Base-by-base conservation (phyloP, 225 moss, liverwort and hornwort genomes). In the Straminergon stramineum region DNA sequence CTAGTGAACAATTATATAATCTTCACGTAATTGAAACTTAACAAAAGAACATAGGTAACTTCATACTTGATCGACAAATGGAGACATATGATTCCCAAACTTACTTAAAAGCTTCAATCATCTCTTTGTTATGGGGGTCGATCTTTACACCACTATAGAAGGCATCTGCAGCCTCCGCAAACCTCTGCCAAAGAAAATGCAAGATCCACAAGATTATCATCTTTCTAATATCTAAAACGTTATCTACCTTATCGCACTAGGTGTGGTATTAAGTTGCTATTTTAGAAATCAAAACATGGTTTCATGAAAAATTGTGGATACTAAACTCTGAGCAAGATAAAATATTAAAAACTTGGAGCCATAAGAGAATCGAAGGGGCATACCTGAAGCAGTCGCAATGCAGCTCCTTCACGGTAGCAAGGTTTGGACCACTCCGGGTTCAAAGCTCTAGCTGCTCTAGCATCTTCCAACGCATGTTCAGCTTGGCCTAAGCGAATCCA, bases 401-500 rank as follows among this genome's bases (percentile, higher is more conserved):
- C 97, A 87, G 94, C 85, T 78, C 99, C 99, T 88, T 99, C 99
- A 65, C 99, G 97, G 65, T 97, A 99, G 91, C 95, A 97, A 87
- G 96, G 90, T 91, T 99, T 99, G 87, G 97, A 90, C 99, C 99
- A 99, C 77, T 93, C 89, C 31, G 97, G 96, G 84, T 94, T 90
- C 85, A 99, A 91, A 87, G 86, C 92, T 84, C 96, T 92, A 83
- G 96, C 96, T 88, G 94, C 90, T 91, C 92, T 95, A 51, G 97
- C 99, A 92, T 99, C 99, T 85, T 87, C 86, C 88, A 99, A 94
- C 76, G 97, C 96, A 37, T 94, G 97, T 83, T 96, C 96, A 76
- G 95, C 93, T 90, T 99, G 99, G 85, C 97, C 97, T 89, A 97
- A 83, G 76, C 96, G 95, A 48, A 97, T 93, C 99, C 99, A 99